Evolutionary conservation across 73 alveolate species (phyloP).

Genomic region (Paramecium sonneborni): DNA sequence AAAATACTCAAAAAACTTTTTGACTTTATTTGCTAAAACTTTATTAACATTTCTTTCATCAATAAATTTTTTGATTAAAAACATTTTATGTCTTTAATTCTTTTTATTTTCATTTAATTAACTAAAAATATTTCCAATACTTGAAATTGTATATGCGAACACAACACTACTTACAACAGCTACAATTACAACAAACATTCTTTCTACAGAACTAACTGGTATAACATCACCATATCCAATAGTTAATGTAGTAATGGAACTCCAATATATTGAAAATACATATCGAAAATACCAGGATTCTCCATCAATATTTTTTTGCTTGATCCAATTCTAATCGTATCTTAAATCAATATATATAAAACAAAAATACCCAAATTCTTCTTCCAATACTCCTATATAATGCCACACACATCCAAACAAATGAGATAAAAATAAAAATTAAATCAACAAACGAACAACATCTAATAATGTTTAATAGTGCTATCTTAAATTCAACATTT

Average conservation of each 20-base stretch:
- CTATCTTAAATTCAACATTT: neutral
- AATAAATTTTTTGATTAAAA: neutral
- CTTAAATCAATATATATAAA: conserved; percentile 2
- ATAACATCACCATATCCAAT: conserved; percentile 65
- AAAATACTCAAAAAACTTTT: conserved; percentile 59
- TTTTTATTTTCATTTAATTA: conserved; percentile 48
- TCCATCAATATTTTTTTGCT: neutral
- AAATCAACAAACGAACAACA: neutral
- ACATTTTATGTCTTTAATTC: conserved; percentile 18
- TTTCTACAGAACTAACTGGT: conserved; percentile 51
- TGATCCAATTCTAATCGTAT: neutral
- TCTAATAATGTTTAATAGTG: neutral
- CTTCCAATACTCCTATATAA: conserved; percentile 30
- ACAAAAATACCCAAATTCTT: conserved; percentile 2
- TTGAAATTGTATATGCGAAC: conserved; percentile 52
- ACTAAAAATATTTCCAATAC: conserved; percentile 60
- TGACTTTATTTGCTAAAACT: conserved; percentile 21
- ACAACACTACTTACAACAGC: conserved; percentile 48
- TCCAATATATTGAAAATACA: conserved; percentile 55
- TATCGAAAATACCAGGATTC: conserved; percentile 29
- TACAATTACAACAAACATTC: conserved; percentile 1
- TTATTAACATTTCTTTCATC: conserved; percentile 28
- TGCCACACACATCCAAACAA: conserved; percentile 45
- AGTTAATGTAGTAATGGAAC: conserved; percentile 54
- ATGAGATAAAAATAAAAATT: conserved; percentile 37